Conservation (phyloP, 2,329 filamentous ascomycete species). For the Xylaria sp. region DNA sequence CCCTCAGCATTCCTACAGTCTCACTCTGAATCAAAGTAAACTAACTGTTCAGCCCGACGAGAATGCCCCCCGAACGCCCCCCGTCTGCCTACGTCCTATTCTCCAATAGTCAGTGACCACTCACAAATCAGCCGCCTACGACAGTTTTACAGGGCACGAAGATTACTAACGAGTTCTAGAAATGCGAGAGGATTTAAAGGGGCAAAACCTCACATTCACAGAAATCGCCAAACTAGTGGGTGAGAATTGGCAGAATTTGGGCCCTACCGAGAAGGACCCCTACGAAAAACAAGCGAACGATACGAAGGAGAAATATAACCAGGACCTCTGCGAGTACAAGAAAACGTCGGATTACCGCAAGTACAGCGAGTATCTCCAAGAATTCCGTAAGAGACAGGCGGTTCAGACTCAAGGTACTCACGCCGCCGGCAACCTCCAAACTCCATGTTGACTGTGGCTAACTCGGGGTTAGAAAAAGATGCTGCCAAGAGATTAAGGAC, state of each 20-base stretch:
- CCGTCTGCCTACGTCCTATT: constrained; percentile 82
- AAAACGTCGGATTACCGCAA: constrained; percentile 65
- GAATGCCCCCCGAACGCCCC: constrained; percentile 72
- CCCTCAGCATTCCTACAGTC: neutral
- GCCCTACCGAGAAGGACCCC: constrained; percentile 60
- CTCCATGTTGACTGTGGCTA: constrained; percentile 11
- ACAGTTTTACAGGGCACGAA: neutral
- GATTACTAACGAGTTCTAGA: constrained; percentile 40
- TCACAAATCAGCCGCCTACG: neutral
- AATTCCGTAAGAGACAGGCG: constrained; percentile 71
- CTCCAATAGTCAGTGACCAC: constrained; percentile 63
- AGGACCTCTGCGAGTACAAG: constrained; percentile 69
- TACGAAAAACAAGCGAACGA: constrained; percentile 67
- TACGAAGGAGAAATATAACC: constrained; percentile 72
- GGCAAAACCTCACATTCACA: constrained; percentile 71
- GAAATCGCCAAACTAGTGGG: constrained; percentile 79
- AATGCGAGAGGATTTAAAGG: constrained; percentile 72
- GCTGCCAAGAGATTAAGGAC: constrained; percentile 46
- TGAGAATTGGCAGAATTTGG: constrained; percentile 72
- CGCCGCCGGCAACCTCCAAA: neutral
- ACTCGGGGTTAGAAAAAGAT: constrained; percentile 40
- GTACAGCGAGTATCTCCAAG: constrained; percentile 66
- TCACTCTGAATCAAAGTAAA: neutral
- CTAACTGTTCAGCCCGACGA: constrained; percentile 57
- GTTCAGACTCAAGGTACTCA: constrained; percentile 49